Base-by-base conservation (phyloP, 2,329 filamentous ascomycete species). In the Colletotrichum echinochloae region DNA sequence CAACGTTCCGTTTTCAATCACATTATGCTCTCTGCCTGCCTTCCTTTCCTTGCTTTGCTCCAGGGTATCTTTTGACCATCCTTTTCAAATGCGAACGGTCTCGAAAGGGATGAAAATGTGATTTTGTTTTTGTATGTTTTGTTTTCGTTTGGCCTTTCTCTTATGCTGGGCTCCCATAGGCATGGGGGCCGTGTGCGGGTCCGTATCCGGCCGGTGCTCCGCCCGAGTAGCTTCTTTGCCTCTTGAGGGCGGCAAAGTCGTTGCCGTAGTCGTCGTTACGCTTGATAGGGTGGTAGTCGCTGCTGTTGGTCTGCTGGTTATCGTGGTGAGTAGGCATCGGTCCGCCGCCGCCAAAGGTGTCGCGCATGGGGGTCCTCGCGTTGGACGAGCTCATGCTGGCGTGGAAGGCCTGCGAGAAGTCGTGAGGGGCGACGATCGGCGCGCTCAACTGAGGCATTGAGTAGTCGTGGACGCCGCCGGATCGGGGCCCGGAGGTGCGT, bases 381-480 rank as follows among this genome's bases (percentile, higher is more conserved):
- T 74, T 78, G 5, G 77, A 65, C 35, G 67, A 56, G 20, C 16
- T 74, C 76, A 84, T 78, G 75, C 77, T 82, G 8, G 81, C 81
- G 48, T 85, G 83, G 69, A 86, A 81, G 6, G 84, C 82, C 67
- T 85, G 83, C 2, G 82, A 81, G 73, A 88, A 89, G 64, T 89
- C 87, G 62, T 83, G 83, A 0, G 87, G 80, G 4, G 86, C 83
- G 3, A 83, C 83, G 66, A 88, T 87, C 1, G 86, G 86, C 2
- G 87, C 85, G 74, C 84, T 87, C 80, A 89, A 81, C 74, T 88
- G 87, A 3, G 86, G 82, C 75, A 87, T 84, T 16, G 83, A 83
- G 76, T 87, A 88, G 64, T 88, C 85, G 26, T 78, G 79, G 37
- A 80, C 78, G 16, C 77, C 75, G 70, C 78, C 70, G 67, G 79